phyloP scores from a whole-genome alignment of 2,329 filamentous ascomycete species.

The Periconia macrospinosa region DNA sequence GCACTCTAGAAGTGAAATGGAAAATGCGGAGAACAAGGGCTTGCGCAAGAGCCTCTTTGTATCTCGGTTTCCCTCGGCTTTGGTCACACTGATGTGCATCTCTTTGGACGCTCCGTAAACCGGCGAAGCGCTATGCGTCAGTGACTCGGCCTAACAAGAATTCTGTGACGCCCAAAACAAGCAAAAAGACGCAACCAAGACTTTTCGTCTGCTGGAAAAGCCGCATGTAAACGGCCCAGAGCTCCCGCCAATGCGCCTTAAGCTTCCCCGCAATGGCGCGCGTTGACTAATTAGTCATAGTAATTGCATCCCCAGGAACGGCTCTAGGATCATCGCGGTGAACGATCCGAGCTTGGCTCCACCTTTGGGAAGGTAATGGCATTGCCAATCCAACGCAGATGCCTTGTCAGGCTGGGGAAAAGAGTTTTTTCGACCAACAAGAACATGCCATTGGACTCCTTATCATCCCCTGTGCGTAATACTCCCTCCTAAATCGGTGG shows the following conservation, averaged over 20 bases:
- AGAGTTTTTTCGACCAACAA: not conserved
- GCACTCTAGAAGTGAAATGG: not conserved
- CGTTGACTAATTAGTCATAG: constrained; percentile 18
- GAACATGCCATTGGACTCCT: not conserved
- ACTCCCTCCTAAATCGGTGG: not conserved
- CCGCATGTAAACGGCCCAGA: not conserved
- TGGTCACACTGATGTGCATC: not conserved
- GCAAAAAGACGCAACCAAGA: not conserved
- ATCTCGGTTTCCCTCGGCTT: constrained; percentile 22
- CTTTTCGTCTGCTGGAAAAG: not conserved
- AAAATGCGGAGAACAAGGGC: not conserved
- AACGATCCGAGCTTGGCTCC: not conserved
- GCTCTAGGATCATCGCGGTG: not conserved
- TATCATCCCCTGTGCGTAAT: not conserved
- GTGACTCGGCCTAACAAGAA: not conserved
- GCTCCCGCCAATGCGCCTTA: not conserved
- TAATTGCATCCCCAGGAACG: constrained; percentile 24
- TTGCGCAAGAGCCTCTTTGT: constrained; percentile 15
- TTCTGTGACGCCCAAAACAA: not conserved
- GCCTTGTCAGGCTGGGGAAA: not conserved
- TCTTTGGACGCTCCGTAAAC: not conserved
- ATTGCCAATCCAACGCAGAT: too few relatives aligned
- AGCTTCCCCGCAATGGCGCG: constrained; percentile 6
- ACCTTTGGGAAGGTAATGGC: not conserved
- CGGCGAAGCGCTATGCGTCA: not conserved